Evolutionary conservation across 352 stramenopile genomes (phyloP).

Genomic region (Pythium biforme): DNA sequence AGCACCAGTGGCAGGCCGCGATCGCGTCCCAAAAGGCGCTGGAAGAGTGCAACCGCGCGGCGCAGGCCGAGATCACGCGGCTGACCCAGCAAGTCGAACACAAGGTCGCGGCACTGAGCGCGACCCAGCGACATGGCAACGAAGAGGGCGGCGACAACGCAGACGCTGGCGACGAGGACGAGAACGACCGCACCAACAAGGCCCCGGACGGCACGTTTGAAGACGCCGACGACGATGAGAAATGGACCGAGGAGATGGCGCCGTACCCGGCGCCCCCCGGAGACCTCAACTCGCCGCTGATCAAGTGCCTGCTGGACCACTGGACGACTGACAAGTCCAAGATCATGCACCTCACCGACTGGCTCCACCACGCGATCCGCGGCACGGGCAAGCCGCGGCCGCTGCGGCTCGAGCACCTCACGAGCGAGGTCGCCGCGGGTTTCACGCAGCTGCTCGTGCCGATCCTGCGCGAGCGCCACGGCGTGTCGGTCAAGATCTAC

Average conservation of each 20-base stretch:
- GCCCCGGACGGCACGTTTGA: not conserved
- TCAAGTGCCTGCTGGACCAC: slow-evolving; percentile 36
- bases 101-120: slow-evolving; percentile 16
- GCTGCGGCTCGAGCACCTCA: slow-evolving; percentile 32
- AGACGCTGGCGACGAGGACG: not conserved
- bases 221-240: slow-evolving; percentile 40
- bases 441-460: slow-evolving; percentile 39
- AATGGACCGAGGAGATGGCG: slow-evolving; percentile 55
- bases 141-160: not conserved
- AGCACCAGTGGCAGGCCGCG: slow-evolving; percentile 32
- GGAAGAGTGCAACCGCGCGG: slow-evolving; percentile 27
- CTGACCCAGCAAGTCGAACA: slow-evolving; percentile 25
- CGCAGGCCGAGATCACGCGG: slow-evolving; percentile 30
- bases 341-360: slow-evolving; percentile 29
- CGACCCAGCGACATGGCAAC: not conserved
- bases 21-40: slow-evolving; percentile 34
- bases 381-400: slow-evolving; percentile 23
- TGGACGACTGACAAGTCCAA: slow-evolving; percentile 39
- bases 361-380: slow-evolving; percentile 35
- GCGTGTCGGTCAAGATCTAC: slow-evolving; percentile 34
- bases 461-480: slow-evolving; percentile 35
- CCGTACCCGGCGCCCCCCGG: slow-evolving; percentile 36
- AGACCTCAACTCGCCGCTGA: slow-evolving; percentile 39
- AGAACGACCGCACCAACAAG: not conserved
- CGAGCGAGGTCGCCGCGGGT: slow-evolving; percentile 36